Conservation (phyloP, 768 basidiomycete species). For the Cubamyces sp. region DNA sequence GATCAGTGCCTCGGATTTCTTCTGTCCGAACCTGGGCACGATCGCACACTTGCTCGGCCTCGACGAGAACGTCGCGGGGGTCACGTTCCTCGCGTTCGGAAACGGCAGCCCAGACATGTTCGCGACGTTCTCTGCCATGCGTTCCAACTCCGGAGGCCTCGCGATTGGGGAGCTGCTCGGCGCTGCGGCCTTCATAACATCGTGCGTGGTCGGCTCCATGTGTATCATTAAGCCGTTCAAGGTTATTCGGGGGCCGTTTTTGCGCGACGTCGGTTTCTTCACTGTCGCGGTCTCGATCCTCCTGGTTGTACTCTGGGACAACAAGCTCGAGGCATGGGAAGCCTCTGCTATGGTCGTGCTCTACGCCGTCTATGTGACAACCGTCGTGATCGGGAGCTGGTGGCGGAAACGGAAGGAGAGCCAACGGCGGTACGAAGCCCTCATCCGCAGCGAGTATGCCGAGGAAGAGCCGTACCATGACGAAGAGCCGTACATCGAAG, state of each 20-base stretch:
- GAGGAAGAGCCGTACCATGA: conserved; percentile 49
- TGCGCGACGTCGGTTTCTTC: conserved; percentile 96
- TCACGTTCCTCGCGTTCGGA: conserved; percentile 96
- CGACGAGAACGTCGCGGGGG: conserved; percentile 93
- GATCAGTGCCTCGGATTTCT: conserved; percentile 95
- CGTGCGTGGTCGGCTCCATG: conserved; percentile 97
- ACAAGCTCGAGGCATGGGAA: conserved; percentile 72
- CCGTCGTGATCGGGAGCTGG: conserved; percentile 81
- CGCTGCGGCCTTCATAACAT: conserved; percentile 94
- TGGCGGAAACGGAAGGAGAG: conserved; percentile 62
- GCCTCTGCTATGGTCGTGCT: conserved; percentile 68
- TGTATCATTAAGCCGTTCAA: conserved; percentile 95
- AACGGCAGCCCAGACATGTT: conserved; percentile 98
- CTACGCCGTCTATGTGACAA: conserved; percentile 76
- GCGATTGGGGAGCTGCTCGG: conserved; percentile 96
- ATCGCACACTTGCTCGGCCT: conserved; percentile 84
- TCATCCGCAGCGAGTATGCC: conserved; percentile 62
- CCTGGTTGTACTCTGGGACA: conserved; percentile 78
- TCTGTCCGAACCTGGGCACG: conserved; percentile 93
- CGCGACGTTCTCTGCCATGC: conserved; percentile 93
- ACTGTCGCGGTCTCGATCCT: conserved; percentile 79
- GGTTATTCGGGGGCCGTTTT: conserved; percentile 77
- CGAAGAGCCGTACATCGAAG: conserved; percentile 62
- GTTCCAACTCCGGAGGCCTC: conserved; percentile 78
- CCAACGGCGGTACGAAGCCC: conserved; percentile 49